Conservation (phyloP, 345 rosid species). For the Lumnitzera racemosa region DNA sequence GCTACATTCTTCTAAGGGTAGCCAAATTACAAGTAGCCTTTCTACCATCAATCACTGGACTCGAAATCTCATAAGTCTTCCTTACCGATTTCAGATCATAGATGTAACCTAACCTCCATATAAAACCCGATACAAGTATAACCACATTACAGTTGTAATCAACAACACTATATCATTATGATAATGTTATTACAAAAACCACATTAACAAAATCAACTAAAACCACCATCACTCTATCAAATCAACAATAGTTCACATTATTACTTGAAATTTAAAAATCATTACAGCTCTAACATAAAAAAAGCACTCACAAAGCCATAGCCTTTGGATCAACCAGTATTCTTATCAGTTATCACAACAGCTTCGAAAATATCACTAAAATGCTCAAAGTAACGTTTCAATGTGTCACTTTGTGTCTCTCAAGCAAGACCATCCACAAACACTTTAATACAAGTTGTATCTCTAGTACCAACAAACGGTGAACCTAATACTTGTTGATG, state of each 20-base stretch:
- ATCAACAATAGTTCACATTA: neutral
- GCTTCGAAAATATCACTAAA: constrained; percentile 95
- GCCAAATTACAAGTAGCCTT: constrained; percentile 34
- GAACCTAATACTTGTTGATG: constrained; percentile 58
- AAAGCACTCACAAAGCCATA: constrained; percentile 88
- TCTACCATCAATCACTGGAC: constrained; percentile 34
- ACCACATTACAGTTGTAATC: constrained; percentile 16
- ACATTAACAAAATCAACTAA: neutral
- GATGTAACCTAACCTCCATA: constrained; percentile 17
- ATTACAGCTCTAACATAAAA: too few species aligned
- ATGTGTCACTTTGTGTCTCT: constrained; percentile 89
- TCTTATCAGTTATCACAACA: constrained; percentile 90
- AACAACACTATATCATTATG: constrained; percentile 8
- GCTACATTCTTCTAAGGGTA: constrained; percentile 24
- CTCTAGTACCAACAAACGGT: constrained; percentile 55
- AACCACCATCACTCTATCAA: neutral
- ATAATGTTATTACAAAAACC: neutral
- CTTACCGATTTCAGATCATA: constrained; percentile 14
- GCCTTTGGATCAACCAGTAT: constrained; percentile 96
- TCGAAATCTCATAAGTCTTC: constrained; percentile 32
- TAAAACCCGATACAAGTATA: constrained; percentile 11
- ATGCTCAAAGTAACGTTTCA: constrained; percentile 82
- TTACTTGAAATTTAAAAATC: too few species aligned
- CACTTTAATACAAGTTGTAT: constrained; percentile 76
- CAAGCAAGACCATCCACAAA: constrained; percentile 94